phyloP scores from a whole-genome alignment of 2,329 filamentous ascomycete genomes.

The Scolecobasidium constrictum region DNA sequence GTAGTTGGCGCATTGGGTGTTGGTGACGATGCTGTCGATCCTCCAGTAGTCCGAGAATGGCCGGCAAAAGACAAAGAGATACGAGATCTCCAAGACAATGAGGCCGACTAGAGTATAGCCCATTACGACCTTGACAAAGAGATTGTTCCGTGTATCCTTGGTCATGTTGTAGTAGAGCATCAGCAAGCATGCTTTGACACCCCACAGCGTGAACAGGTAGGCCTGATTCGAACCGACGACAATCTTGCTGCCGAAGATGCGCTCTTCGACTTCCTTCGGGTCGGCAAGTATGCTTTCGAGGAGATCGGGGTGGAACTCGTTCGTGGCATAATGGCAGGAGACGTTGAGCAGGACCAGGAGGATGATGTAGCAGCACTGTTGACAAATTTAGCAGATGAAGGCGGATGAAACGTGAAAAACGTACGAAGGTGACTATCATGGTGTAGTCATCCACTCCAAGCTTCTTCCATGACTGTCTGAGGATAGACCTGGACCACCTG shows the following conservation, averaged over 20 bases:
- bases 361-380: slow-evolving; percentile 10
- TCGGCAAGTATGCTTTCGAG: slow-evolving; percentile 10
- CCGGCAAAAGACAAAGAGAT: slow-evolving; percentile 12
- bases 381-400: too few relatives aligned
- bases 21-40: slow-evolving; percentile 9
- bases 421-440: slow-evolving; percentile 10
- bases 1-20: slow-evolving; percentile 12
- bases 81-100: slow-evolving; percentile 12
- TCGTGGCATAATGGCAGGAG: slow-evolving; percentile 11
- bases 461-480: slow-evolving; percentile 8
- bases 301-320: slow-evolving; percentile 10
- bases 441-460: slow-evolving; percentile 8
- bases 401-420: too few relatives aligned
- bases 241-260: slow-evolving; percentile 26
- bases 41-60: slow-evolving; percentile 15
- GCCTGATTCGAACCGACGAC: slow-evolving; percentile 23
- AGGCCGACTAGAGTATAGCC: slow-evolving; percentile 12
- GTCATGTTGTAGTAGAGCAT: slow-evolving; percentile 8
- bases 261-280: slow-evolving; percentile 18
- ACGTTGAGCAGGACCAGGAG: slow-evolving; percentile 13
- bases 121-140: slow-evolving; percentile 10
- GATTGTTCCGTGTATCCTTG: slow-evolving; percentile 4
- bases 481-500: slow-evolving; percentile 9
- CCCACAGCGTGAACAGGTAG: slow-evolving; percentile 12
- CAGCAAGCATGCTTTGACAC: slow-evolving; percentile 8